phyloP scores from a whole-genome alignment of 148 eudicot species.

The Pharnaceum exiguum region DNA sequence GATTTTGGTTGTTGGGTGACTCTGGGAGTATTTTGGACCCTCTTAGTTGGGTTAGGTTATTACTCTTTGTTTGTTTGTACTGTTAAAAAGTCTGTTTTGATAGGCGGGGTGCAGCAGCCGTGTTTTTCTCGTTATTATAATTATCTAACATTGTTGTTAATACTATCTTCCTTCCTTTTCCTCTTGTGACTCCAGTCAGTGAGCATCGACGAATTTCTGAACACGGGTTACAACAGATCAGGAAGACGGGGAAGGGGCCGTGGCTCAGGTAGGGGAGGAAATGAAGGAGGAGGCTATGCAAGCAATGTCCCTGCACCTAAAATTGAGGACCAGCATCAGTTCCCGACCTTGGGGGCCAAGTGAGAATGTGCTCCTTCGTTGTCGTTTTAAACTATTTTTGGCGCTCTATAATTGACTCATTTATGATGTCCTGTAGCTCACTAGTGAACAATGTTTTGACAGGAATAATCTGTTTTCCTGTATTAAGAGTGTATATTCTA shows the following conservation, averaged over 20 bases:
- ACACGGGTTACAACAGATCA: constrained; percentile 36
- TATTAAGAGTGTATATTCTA: constrained; percentile 34
- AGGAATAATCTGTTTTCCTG: constrained; percentile 31
- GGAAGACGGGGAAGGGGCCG: constrained; percentile 57
- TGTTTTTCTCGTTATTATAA: too few species aligned
- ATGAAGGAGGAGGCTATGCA: constrained; percentile 29
- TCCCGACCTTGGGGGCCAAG: constrained; percentile 47
- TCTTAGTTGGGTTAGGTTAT: too few species aligned
- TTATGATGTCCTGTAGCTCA: constrained; percentile 17
- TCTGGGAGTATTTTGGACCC: too few species aligned
- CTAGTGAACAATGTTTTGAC: constrained; percentile 9
- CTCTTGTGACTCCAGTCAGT: constrained; percentile 26
- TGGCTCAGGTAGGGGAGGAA: constrained; percentile 36
- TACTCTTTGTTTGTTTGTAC: too few species aligned
- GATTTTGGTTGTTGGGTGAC: too few species aligned
- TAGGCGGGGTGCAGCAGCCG: too few species aligned
- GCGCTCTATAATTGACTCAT: constrained; percentile 8
- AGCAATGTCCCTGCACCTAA: constrained; percentile 33
- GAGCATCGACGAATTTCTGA: constrained; percentile 57
- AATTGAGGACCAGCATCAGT: constrained; percentile 42
- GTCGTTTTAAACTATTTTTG: constrained; percentile 20
- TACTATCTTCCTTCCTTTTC: neutral
- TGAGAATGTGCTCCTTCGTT: constrained; percentile 22
- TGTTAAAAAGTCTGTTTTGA: too few species aligned
- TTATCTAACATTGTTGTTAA: neutral